These are phyloP conservation scores for Fraxinus ornus DNA, from an alignment of 305 asterid genomes.

Conservation along the genomic window DNA sequence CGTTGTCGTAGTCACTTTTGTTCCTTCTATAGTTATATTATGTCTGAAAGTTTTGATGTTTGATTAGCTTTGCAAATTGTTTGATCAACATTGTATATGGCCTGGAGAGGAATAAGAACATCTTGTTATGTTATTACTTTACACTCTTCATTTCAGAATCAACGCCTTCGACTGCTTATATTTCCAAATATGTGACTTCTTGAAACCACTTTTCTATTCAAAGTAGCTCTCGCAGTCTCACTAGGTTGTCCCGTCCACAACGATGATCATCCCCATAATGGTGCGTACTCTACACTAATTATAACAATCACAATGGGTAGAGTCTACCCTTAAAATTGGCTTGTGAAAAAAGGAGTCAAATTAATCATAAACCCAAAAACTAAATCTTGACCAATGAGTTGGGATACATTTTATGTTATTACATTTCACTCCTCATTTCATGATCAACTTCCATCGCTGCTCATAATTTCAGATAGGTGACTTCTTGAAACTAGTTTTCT, in stretches of 20 bases:
- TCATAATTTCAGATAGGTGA: not conserved
- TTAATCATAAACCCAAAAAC: not conserved
- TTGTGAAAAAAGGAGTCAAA: not conserved
- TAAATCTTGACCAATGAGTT: not conserved
- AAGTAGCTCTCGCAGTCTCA: not conserved
- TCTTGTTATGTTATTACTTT: not conserved
- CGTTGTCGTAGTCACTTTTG: slow-evolving; percentile 17
- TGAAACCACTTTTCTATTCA: not conserved
- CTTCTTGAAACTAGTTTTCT: not conserved
- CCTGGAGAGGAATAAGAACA: not conserved
- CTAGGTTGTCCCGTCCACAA: not conserved
- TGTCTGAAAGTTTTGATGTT: slow-evolving; percentile 4
- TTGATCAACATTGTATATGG: not conserved
- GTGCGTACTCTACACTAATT: not conserved
- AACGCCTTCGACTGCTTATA: not conserved
- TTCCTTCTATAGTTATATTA: not conserved
- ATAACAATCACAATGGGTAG: not conserved
- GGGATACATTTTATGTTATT: not conserved
- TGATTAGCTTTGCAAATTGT: not conserved
- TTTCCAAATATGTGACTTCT: not conserved
- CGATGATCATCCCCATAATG: not conserved
- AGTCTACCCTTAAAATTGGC: not conserved
- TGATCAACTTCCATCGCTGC: not conserved
- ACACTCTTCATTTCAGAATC: not conserved
- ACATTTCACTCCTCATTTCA: not conserved